Percentiles rank a stretch among this genome's conserved stretches.
Conservation (phyloP, 1,139 yeast species). For the Casaregolazyma lundiana region DNA sequence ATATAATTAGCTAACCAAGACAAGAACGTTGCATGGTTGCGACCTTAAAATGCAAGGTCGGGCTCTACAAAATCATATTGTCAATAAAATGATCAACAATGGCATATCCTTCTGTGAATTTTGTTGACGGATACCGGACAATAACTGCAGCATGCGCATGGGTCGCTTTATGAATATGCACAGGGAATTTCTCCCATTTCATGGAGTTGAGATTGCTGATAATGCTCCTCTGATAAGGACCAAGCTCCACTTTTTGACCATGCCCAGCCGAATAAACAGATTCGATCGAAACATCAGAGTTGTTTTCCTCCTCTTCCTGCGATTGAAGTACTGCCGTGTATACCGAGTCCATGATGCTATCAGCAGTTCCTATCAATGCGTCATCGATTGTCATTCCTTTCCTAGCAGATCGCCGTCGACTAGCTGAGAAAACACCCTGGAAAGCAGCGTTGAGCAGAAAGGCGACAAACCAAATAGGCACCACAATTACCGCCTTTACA, state of each 20-base stretch:
- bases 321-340: conserved; percentile 26
- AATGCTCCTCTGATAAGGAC: conserved; percentile 45
- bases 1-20: too few species aligned
- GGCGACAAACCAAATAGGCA: conserved; percentile 35
- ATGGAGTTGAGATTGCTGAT: conserved; percentile 54
- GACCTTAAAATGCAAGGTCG: too few species aligned
- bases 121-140: conserved; percentile 50
- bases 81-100: conserved; percentile 58
- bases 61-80: conserved; percentile 32
- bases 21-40: too few species aligned
- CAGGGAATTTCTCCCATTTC: conserved; percentile 66
- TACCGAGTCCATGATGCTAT: conserved; percentile 42
- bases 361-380: conserved; percentile 48
- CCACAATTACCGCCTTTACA: conserved; percentile 23
- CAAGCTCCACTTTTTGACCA: conserved; percentile 16
- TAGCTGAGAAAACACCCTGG: conserved; percentile 26
- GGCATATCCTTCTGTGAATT: conserved; percentile 61
- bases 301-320: conserved; percentile 13
- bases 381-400: conserved; percentile 21
- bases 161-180: conserved; percentile 59
- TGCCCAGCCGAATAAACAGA: conserved; percentile 11
- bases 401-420: conserved; percentile 22
- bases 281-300: conserved; percentile 8
- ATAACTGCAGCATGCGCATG: conserved; percentile 81
- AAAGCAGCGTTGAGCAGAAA: conserved; percentile 31